Conservation (phyloP, 108 stramenopile genomes). For the Fragilaria crotonensis region DNA sequence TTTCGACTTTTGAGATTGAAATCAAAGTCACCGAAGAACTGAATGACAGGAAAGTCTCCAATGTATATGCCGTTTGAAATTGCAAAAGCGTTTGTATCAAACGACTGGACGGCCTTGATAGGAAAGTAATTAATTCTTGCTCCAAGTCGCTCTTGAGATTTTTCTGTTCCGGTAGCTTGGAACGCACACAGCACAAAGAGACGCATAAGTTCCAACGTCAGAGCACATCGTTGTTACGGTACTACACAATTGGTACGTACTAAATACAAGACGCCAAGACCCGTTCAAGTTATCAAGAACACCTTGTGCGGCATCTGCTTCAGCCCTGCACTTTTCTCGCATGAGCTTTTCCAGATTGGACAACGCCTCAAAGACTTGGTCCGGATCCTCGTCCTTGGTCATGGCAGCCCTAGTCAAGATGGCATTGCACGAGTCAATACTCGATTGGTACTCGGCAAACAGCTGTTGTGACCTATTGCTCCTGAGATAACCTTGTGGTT, state of each 20-base stretch:
- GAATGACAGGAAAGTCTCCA: conserved; percentile 63
- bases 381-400: conserved; percentile 71
- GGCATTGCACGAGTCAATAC: conserved; percentile 10
- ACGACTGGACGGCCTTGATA: conserved; percentile 76
- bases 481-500: too few species aligned
- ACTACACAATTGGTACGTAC: too few species aligned
- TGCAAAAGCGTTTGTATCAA: conserved; percentile 53
- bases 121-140: conserved; percentile 88
- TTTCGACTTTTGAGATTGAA: conserved; percentile 62
- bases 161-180: conserved; percentile 74
- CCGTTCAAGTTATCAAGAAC: conserved; percentile 49
- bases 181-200: too few species aligned
- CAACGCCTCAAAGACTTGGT: conserved; percentile 56
- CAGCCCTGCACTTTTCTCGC: conserved; percentile 34
- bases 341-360: conserved; percentile 60
- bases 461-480: too few species aligned
- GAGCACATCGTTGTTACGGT: too few species aligned
- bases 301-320: conserved; percentile 20
- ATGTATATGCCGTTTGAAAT: conserved; percentile 86
- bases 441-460: conserved; percentile 3
- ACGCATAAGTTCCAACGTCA: too few species aligned
- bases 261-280: conserved; percentile 88
- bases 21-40: conserved; percentile 73
- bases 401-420: conserved; percentile 59
- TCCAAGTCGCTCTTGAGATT: conserved; percentile 64